A percentile compares a stretch with the other conserved stretches of the same genome.
Evolutionary conservation across 768 basidiomycete species (phyloP).

Genomic region (Cubamyces sp.): DNA sequence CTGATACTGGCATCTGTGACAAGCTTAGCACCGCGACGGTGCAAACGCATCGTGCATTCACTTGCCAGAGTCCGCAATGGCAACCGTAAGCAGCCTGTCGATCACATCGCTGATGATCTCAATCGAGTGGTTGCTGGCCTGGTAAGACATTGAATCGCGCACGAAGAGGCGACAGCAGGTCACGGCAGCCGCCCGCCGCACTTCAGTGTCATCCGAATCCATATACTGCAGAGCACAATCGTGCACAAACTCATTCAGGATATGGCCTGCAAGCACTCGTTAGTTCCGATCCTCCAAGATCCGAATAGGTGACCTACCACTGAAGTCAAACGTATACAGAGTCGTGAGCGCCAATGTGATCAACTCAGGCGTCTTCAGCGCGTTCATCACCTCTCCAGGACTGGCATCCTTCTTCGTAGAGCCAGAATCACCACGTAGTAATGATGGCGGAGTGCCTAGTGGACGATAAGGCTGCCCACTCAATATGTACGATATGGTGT

Average conservation of each 20-base stretch:
- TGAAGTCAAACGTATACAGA: slow-evolving; percentile 93
- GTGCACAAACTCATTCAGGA: slow-evolving; percentile 94
- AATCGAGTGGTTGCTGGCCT: slow-evolving; percentile 94
- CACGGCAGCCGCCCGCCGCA: slow-evolving; percentile 86
- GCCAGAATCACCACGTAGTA: slow-evolving; percentile 57
- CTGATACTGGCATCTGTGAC: slow-evolving; percentile 76
- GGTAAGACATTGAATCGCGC: slow-evolving; percentile 93
- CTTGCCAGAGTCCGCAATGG: slow-evolving; percentile 92
- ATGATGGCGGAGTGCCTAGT: slow-evolving; percentile 77
- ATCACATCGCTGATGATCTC: slow-evolving; percentile 98
- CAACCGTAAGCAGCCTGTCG: slow-evolving; percentile 93
- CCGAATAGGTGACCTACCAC: slow-evolving; percentile 52
- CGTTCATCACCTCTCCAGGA: slow-evolving; percentile 2
- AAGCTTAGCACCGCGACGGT: background rate
- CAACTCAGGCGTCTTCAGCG: slow-evolving; percentile 62
- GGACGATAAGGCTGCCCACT: slow-evolving; percentile 86
- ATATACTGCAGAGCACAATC: slow-evolving; percentile 90
- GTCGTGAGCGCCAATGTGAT: slow-evolving; percentile 85
- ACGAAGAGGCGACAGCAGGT: slow-evolving; percentile 93
- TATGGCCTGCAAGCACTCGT: slow-evolving; percentile 62
- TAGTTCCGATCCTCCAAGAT: background rate
- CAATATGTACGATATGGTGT: slow-evolving; percentile 79
- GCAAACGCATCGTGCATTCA: background rate
- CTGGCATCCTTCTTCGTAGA: slow-evolving; percentile 49
- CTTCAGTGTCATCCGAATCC: slow-evolving; percentile 88